Base-by-base conservation (phyloP, 2,329 filamentous ascomycete species). In the Exophiala alcalophila region DNA sequence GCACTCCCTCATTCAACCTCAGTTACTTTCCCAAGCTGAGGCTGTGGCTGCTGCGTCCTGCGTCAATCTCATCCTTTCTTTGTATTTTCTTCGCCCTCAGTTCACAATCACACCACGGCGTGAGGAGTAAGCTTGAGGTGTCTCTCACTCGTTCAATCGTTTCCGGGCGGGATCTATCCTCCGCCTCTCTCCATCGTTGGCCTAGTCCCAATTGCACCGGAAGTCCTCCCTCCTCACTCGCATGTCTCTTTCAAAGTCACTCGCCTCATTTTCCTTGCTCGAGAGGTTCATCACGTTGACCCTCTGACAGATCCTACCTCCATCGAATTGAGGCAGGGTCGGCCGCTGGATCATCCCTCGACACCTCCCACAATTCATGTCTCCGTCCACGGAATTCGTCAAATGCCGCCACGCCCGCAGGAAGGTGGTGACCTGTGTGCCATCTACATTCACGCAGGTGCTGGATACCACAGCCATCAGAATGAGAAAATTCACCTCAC, bases 391-490 rank as follows among this genome's bases (percentile, higher is more conserved):
- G 28, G 10, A 37, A 16, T 25, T 31, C 24, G 15, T 30, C 56
- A 29, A 32, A 69, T 67, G 63, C 58, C 53, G 49, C 47, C 47
- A 58, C 58, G 59, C 49, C 59, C 62, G 37, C 56, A 49, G 21
- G 30, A 69, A 51, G 57, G 59, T 29, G 62, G 65, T 19, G 70
- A 77, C 52, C 67, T 80, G 7, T 80, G 80, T 44, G 89, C 88
- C 46, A 91, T 98, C 38, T 97, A 95, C 64, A 83, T 98, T 30
- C 92, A 98, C 65, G 92, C 91, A 25, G 92, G 92, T 23, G 92
- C 92, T 11, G 92, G 92, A 3, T 98, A 87, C 58, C 92, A 98
- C 64, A 96, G 89, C 60, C 72, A 78, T 16, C 78, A 85, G 47
- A 97, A 97, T 60, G 90, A 98, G 62, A 72, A 76, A 42, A 74